phyloP scores from a whole-genome alignment of 345 rosid species.

The Ailanthus altissimus region DNA sequence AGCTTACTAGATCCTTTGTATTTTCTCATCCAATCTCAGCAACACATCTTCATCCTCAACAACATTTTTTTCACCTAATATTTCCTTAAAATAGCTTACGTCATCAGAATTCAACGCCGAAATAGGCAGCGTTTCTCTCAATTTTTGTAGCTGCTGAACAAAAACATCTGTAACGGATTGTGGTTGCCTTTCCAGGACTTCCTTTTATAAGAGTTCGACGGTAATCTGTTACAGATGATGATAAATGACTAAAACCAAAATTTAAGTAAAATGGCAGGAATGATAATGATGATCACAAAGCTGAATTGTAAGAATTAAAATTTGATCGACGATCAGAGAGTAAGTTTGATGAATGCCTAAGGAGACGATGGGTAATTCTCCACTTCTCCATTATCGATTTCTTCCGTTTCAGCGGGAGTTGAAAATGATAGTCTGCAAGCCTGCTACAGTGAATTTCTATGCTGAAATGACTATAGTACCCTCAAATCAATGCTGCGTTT shows the following conservation, averaged over 20 bases:
- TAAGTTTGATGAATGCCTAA: constrained; percentile 31
- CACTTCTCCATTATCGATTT: constrained; percentile 46
- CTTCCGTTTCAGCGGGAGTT: background rate
- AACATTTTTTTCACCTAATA: constrained; percentile 72
- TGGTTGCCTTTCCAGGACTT: constrained; percentile 19
- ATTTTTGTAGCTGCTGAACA: constrained; percentile 42
- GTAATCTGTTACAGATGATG: background rate
- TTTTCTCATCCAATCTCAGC: constrained; percentile 86
- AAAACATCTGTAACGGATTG: constrained; percentile 41
- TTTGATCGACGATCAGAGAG: constrained; percentile 30
- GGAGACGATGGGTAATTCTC: constrained; percentile 42
- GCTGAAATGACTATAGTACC: constrained; percentile 13
- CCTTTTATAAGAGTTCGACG: background rate
- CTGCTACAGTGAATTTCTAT: background rate
- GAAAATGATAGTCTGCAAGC: background rate
- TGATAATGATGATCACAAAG: background rate
- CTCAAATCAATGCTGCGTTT: constrained; percentile 10
- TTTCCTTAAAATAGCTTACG: constrained; percentile 56
- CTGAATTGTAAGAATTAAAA: background rate
- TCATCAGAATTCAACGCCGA: constrained; percentile 65
- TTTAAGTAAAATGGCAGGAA: too few species aligned
- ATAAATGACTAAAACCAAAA: background rate
- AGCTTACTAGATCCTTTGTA: constrained; percentile 84
- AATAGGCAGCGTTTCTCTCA: constrained; percentile 68
- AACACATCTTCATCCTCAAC: constrained; percentile 77